Evolutionary conservation across 352 stramenopile species (phyloP), one percentile per base, ranked within the genome.

Genomic region (Phytophthora lateralis): DNA sequence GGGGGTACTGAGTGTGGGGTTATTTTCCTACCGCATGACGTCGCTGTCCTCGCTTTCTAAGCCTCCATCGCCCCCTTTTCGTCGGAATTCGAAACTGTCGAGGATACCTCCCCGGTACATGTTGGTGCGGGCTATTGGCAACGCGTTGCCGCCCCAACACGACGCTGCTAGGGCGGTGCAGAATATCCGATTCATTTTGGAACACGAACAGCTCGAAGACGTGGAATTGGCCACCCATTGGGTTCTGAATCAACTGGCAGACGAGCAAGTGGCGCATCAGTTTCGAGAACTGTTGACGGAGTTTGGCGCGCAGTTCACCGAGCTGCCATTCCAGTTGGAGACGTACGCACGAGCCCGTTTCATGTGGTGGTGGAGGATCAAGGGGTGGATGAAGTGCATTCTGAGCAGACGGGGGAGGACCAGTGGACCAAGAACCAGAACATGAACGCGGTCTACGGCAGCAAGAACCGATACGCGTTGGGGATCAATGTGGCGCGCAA

Each of bases 121-220:
- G 57, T 51, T 84, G 32, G 47, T 81, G 17, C 75, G 78, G 5
- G 55, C 70, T 14, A 77, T 88, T 37, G 71, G 75, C 30, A 88
- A 88, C 41, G 66, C 78, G 27, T 56, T 88, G 48, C 73, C 78
- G n/a, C 78, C 78, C 12, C 73, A 73, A n/a, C 78, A 88, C 17
- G 69, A 85, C 47, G 73, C 73, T 0, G 27, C 47, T 17, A 50
- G 66, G 1, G 76, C 75, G 38, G 61, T 88, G 20, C 45, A 55
- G 17, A 88, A 88, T 38, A 46, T 88, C 10, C 62, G 70, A 8
- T 88, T 88, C 42, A 75, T 73, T 27, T 43, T 88, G n/a, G 75
- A 85, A 49, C 42, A 83, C 42, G 78, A 88, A 24, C 60, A 50
- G n/a, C 63, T 85, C 1, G 63, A 80, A 2, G 64, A 75, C 34